Evolutionary conservation across 2,329 filamentous ascomycete genomes (phyloP).

Genomic region (Venturia oleaginea): DNA sequence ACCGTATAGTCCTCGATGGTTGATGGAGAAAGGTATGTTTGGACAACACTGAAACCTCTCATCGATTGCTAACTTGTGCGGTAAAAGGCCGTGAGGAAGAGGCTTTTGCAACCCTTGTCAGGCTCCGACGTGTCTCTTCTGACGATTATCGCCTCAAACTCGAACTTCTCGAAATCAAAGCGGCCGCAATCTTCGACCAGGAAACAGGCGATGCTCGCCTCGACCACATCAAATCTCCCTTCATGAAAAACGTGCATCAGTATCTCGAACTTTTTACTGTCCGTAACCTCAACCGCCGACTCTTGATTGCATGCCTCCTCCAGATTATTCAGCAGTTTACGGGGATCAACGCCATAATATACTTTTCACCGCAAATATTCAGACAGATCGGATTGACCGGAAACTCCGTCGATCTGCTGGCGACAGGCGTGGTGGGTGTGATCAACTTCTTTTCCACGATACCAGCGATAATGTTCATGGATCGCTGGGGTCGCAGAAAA

Average conservation of each 20-base stretch:
- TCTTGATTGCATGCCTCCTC: slow-evolving; percentile 12
- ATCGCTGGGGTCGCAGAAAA: slow-evolving; percentile 11
- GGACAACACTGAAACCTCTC: slow-evolving; percentile 18
- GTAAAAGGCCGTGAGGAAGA: not conserved
- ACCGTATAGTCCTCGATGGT: slow-evolving; percentile 25
- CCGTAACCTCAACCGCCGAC: slow-evolving; percentile 3
- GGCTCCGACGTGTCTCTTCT: slow-evolving; percentile 45
- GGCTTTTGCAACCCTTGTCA: slow-evolving; percentile 23
- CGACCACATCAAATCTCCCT: slow-evolving; percentile 5
- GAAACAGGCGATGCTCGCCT: slow-evolving; percentile 10
- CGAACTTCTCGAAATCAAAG: slow-evolving; percentile 52
- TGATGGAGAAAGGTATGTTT: slow-evolving; percentile 10
- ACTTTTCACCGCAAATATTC: slow-evolving; percentile 1
- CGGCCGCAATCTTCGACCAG: slow-evolving; percentile 34
- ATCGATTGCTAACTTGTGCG: not conserved
- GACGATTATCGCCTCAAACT: slow-evolving; percentile 50
- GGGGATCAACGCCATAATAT: slow-evolving; percentile 1
- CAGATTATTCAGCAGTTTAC: slow-evolving; percentile 14
- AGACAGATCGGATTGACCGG: not conserved
- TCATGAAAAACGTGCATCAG: slow-evolving; percentile 5
- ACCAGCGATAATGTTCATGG: slow-evolving; percentile 13
- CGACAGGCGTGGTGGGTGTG: slow-evolving; percentile 12
- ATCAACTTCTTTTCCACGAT: slow-evolving; percentile 14
- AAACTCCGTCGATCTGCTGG: slow-evolving; percentile 11
- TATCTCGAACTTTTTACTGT: slow-evolving; percentile 10